phyloP scores from a whole-genome alignment of 192 early-diverging fungal species.

The Thamnidium elegans region DNA sequence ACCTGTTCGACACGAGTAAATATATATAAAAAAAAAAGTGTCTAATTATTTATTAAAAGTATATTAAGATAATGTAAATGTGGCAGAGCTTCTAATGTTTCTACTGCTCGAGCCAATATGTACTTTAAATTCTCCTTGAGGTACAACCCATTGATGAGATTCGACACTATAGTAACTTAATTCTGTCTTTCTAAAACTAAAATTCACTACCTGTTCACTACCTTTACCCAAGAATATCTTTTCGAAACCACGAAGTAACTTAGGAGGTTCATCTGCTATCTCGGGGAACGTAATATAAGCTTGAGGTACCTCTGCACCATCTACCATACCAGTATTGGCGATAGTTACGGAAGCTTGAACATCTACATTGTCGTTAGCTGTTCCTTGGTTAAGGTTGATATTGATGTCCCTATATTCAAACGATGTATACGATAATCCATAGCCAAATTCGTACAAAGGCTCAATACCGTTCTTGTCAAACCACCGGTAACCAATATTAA shows the following conservation, averaged over 20 bases:
- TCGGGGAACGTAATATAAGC: constrained; percentile 38
- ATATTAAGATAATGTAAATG: no score
- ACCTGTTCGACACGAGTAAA: no score
- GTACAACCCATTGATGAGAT: constrained; percentile 2
- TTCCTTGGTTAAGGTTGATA: background rate
- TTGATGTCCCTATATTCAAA: constrained; percentile 47
- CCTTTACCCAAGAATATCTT: constrained; percentile 26
- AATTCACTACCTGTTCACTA: constrained; percentile 23
- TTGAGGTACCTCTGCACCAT: constrained; percentile 37
- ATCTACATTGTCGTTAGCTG: constrained; percentile 2
- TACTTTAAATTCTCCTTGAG: constrained; percentile 6
- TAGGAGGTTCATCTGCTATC: constrained; percentile 40
- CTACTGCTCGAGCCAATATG: constrained; percentile 17
- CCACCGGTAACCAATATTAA: constrained; percentile 55
- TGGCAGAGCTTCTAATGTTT: background rate
- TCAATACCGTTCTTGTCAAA: constrained; percentile 42
- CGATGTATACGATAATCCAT: constrained; percentile 62
- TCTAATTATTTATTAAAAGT: no score
- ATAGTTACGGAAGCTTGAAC: constrained; percentile 37
- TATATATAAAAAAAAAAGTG: no score
- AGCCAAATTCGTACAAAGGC: constrained; percentile 57
- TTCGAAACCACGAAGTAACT: constrained; percentile 34
- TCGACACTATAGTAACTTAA: constrained; percentile 46
- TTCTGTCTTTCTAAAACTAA: constrained; percentile 41
- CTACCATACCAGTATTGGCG: constrained; percentile 23